Percentiles rank a stretch among this genome's conserved stretches.
Conservation (phyloP, 2,329 filamentous ascomycete genomes). For the Colletotrichum zoysiae region DNA sequence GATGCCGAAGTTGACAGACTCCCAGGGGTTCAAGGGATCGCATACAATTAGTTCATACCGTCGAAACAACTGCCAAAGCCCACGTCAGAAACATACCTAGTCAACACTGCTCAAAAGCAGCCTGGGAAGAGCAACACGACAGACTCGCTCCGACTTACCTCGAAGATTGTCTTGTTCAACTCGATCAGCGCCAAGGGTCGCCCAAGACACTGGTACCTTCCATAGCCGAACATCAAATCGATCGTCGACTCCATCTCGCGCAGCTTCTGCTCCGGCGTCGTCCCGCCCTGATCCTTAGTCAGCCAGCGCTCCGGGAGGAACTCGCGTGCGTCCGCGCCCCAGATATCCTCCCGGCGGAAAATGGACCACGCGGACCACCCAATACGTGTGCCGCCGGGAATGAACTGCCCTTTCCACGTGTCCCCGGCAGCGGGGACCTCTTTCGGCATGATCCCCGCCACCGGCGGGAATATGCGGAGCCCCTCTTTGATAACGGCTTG, state of each 20-base stretch:
- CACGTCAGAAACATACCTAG: conserved; percentile 1
- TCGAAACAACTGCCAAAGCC: conserved; percentile 45
- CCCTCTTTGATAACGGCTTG: conserved; percentile 65
- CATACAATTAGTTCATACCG: conserved; percentile 49
- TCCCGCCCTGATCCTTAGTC: conserved; percentile 12
- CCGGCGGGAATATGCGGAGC: conserved; percentile 54
- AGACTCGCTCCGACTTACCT: conserved; percentile 48
- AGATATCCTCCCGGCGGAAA: conserved; percentile 50
- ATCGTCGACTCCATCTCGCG: conserved; percentile 52
- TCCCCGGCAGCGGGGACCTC: conserved; percentile 19
- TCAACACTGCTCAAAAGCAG: not conserved
- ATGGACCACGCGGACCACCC: conserved; percentile 52
- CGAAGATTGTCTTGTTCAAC: conserved; percentile 56
- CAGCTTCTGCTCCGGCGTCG: conserved; percentile 45
- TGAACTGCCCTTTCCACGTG: conserved; percentile 43
- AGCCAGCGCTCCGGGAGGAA: conserved; percentile 55
- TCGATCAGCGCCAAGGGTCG: conserved; percentile 54
- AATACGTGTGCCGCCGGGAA: conserved; percentile 50
- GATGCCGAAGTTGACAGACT: conserved; percentile 48
- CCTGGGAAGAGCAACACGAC: not conserved
- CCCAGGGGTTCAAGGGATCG: conserved; percentile 50
- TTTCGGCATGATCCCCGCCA: conserved; percentile 52
- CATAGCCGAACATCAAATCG: conserved; percentile 55
- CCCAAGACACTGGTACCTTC: conserved; percentile 54
- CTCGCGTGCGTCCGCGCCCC: conserved; percentile 51